Percentiles rank a stretch among this genome's conserved stretches.
These are phyloP conservation scores for Saturnispora galanensis DNA, from an alignment of 805 yeast genomes.

Conservation along the genomic window DNA sequence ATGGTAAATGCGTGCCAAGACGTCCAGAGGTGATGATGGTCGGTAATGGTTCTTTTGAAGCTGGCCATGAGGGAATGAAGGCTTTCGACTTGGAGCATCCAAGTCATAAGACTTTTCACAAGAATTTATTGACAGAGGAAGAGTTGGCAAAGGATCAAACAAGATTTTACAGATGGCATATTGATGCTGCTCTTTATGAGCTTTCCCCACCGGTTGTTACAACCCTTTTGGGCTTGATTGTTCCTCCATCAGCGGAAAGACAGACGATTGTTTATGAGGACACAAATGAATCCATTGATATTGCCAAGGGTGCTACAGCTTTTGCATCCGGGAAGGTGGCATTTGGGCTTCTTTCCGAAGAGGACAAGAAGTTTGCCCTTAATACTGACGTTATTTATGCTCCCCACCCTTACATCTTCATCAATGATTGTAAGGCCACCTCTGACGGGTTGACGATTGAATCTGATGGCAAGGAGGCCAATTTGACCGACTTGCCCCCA, in stretches of 20 bases:
- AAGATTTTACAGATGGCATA: constrained; percentile 88
- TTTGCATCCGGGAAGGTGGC: constrained; percentile 81
- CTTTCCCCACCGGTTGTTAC: constrained; percentile 82
- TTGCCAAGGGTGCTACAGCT: constrained; percentile 83
- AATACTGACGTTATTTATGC: constrained; percentile 79
- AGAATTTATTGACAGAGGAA: constrained; percentile 49
- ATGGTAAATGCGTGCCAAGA: constrained; percentile 67
- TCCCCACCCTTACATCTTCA: constrained; percentile 86
- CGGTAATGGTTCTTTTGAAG: constrained; percentile 66
- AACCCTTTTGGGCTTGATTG: constrained; percentile 72
- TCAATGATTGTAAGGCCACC: constrained; percentile 71
- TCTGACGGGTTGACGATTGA: constrained; percentile 83
- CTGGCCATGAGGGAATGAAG: constrained; percentile 33
- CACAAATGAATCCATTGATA: constrained; percentile 50
- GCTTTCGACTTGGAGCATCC: constrained; percentile 66
- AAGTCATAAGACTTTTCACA: constrained; percentile 74
- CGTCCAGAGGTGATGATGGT: constrained; percentile 88
- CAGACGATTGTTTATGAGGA: constrained; percentile 61
- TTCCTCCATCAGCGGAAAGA: constrained; percentile 57
- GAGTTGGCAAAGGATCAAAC: constrained; percentile 58
- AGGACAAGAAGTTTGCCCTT: constrained; percentile 66
- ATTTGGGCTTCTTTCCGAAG: constrained; percentile 52
- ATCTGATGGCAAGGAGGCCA: constrained; percentile 55
- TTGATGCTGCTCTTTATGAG: constrained; percentile 81
- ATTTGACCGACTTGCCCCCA: constrained; percentile 60